phyloP scores from a whole-genome alignment of 176 grass and related monocot genomes.

The Oryza coarctata region DNA sequence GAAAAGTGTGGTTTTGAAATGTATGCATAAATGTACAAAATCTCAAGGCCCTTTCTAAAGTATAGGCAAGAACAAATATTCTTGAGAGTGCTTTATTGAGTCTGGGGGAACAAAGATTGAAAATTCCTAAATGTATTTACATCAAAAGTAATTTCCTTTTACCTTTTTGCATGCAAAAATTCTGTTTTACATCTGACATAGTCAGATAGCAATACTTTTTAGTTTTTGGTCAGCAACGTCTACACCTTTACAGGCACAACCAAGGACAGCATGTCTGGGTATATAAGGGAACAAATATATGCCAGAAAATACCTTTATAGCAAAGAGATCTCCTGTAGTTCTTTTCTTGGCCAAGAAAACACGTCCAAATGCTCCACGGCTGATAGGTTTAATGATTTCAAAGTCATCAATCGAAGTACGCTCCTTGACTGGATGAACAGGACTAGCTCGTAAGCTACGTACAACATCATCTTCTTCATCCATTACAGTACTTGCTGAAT shows the following conservation, averaged over 20 bases:
- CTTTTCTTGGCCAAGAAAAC: constrained; percentile 99
- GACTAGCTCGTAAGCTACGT: constrained; percentile 89
- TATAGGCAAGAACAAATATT: background rate
- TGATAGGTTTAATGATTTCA: constrained; percentile 99
- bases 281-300: constrained; percentile 14
- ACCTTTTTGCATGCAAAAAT: background rate
- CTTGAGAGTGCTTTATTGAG: background rate
- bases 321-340: constrained; percentile 98
- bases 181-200: background rate
- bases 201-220: background rate
- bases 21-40: background rate
- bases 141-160: background rate
- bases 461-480: constrained; percentile 99
- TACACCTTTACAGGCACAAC: background rate
- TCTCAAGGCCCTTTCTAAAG: background rate
- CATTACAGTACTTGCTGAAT: constrained; percentile 84
- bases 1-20: background rate
- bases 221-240: background rate
- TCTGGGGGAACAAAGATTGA: background rate
- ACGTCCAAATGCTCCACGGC: constrained; percentile 96
- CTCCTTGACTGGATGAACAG: constrained; percentile 92
- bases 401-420: constrained; percentile 99
- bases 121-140: background rate
- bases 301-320: constrained; percentile 79
- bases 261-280: background rate